Percentiles rank a stretch among this genome's conserved stretches.
Evolutionary conservation across 129 eudicot genomes (phyloP).

Genomic region (Ambrosia artemisiifolia): DNA sequence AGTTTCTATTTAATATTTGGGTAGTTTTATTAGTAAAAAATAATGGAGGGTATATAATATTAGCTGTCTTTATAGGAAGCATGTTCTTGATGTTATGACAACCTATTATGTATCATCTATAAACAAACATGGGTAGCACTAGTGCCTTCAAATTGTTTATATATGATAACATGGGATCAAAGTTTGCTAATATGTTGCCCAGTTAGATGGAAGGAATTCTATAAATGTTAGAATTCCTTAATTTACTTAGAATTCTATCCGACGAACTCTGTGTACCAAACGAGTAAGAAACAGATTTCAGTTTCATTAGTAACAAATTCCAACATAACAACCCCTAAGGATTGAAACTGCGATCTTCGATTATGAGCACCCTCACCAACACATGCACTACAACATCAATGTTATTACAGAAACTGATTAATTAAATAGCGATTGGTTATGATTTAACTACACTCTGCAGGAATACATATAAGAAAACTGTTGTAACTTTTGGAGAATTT

Average conservation of each 20-base stretch:
- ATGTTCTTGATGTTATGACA: slow-evolving; percentile 24
- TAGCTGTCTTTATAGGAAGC: neutral
- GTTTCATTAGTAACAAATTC: too few relatives aligned
- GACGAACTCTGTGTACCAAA: neutral
- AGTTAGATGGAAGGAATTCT: neutral
- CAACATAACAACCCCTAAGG: too few relatives aligned
- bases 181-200: neutral
- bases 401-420: neutral
- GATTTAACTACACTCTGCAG: neutral
- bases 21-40: neutral
- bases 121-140: slow-evolving; percentile 29
- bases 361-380: neutral
- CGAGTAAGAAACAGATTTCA: neutral
- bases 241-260: too few relatives aligned
- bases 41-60: neutral
- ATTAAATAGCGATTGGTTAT: neutral
- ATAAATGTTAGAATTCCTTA: neutral
- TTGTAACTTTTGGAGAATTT: neutral
- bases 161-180: neutral
- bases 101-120: slow-evolving; percentile 5
- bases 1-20: neutral
- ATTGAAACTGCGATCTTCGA: too few relatives aligned
- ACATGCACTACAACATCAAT: neutral
- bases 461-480: neutral
- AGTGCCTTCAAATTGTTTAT: slow-evolving; percentile 2